Conservation (phyloP, 2,329 filamentous ascomycete genomes). For the Hypoxylon sp. region DNA sequence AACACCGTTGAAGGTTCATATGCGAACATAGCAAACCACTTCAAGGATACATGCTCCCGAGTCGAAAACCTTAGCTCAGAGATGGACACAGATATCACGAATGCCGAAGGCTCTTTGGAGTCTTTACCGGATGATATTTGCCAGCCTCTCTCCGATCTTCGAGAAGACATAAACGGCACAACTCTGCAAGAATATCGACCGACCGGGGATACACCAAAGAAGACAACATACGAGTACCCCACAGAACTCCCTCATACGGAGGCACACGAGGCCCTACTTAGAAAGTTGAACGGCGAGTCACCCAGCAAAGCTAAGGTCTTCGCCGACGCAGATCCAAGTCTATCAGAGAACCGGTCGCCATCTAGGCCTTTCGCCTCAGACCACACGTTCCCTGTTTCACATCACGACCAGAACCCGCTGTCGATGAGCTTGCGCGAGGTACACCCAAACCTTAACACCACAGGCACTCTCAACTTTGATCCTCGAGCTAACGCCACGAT, state of each 20-base stretch:
- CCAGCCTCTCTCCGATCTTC: slow-evolving; percentile 79
- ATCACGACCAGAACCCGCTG: slow-evolving; percentile 52
- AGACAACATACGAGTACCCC: slow-evolving; percentile 85
- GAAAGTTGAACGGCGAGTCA: slow-evolving; percentile 57
- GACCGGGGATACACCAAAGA: slow-evolving; percentile 89
- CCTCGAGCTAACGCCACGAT: slow-evolving; percentile 60
- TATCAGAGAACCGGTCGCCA: slow-evolving; percentile 49
- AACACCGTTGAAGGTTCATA: slow-evolving; percentile 81
- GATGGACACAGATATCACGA: slow-evolving; percentile 72
- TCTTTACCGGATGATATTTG: slow-evolving; percentile 74
- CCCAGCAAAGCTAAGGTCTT: slow-evolving; percentile 60
- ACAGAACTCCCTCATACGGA: slow-evolving; percentile 82
- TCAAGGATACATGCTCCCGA: slow-evolving; percentile 77
- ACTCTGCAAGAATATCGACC: slow-evolving; percentile 83
- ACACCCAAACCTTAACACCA: slow-evolving; percentile 66
- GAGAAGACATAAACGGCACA: slow-evolving; percentile 75
- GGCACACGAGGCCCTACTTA: slow-evolving; percentile 62
- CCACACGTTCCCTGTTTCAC: slow-evolving; percentile 33
- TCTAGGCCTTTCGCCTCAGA: slow-evolving; percentile 47
- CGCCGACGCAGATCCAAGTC: slow-evolving; percentile 56
- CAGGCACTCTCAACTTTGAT: slow-evolving; percentile 61
- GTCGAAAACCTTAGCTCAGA: slow-evolving; percentile 78
- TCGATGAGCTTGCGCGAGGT: slow-evolving; percentile 69
- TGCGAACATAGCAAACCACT: slow-evolving; percentile 77
- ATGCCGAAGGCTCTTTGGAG: slow-evolving; percentile 72